These are phyloP conservation scores for Diaporthe amygdali DNA, from an alignment of 2,329 filamentous ascomycete species.

Conservation along the genomic window DNA sequence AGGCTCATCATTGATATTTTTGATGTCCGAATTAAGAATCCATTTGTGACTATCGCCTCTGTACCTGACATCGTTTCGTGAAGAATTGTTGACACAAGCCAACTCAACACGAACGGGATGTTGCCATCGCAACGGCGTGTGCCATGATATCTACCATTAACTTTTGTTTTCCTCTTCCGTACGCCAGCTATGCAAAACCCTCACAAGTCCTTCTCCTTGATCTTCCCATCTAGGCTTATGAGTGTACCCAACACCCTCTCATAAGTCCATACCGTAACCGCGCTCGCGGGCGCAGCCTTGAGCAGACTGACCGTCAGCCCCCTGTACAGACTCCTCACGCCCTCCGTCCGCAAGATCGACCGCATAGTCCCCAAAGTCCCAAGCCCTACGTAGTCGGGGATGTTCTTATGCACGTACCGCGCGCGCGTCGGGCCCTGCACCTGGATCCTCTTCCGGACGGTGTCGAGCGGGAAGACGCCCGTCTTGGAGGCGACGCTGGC, in stretches of 20 bases:
- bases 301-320: slow-evolving; percentile 87
- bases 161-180: neutral
- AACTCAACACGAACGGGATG: neutral
- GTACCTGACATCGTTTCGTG: neutral
- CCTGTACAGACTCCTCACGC: slow-evolving; percentile 81
- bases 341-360: slow-evolving; percentile 74
- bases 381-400: slow-evolving; percentile 75
- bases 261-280: slow-evolving; percentile 95
- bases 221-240: slow-evolving; percentile 40
- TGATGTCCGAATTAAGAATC: neutral
- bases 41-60: neutral
- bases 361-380: slow-evolving; percentile 70
- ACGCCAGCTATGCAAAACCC: neutral
- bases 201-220: slow-evolving; percentile 22
- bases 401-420: slow-evolving; percentile 83
- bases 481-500: slow-evolving; percentile 87
- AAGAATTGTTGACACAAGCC: neutral
- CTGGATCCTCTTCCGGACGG: slow-evolving; percentile 91
- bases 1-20: neutral
- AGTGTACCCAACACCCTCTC: slow-evolving; percentile 74
- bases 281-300: slow-evolving; percentile 92
- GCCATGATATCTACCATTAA: neutral
- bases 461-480: slow-evolving; percentile 88
- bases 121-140: neutral
- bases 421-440: slow-evolving; percentile 88